Evolutionary conservation across 768 basidiomycete genomes (phyloP).

Genomic region (Hypholoma fasciculare): DNA sequence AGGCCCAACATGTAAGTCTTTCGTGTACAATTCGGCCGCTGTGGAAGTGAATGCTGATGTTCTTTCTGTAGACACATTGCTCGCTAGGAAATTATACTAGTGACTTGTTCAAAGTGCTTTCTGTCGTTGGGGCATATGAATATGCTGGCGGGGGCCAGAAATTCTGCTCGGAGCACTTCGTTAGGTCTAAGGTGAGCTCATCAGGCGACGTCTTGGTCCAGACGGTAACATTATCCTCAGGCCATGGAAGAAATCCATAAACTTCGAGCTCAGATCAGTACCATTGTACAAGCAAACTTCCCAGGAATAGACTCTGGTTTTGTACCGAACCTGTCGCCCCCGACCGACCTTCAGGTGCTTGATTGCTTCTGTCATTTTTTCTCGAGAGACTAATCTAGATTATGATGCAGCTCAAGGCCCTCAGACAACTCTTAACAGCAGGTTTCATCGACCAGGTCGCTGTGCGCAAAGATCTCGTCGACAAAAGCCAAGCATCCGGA

Average conservation of each 20-base stretch:
- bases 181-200: slow-evolving; percentile 74
- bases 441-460: slow-evolving; percentile 97
- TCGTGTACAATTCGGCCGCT: neutral
- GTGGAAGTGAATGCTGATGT: neutral
- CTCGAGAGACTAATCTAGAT: neutral
- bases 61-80: slow-evolving; percentile 59
- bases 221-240: slow-evolving; percentile 37
- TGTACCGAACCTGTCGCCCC: slow-evolving; percentile 68
- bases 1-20: slow-evolving; percentile 69
- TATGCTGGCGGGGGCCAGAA: slow-evolving; percentile 77
- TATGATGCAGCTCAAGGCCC: slow-evolving; percentile 72
- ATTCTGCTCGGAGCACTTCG: slow-evolving; percentile 90
- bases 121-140: slow-evolving; percentile 96
- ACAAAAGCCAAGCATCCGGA: slow-evolving; percentile 57
- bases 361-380: neutral
- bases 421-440: slow-evolving; percentile 85
- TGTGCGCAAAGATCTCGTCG: slow-evolving; percentile 80
- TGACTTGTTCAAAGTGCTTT: slow-evolving; percentile 85
- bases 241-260: slow-evolving; percentile 99
- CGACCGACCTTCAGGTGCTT: slow-evolving; percentile 71
- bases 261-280: slow-evolving; percentile 83
- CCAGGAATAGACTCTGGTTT: slow-evolving; percentile 62
- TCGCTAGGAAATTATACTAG: slow-evolving; percentile 79
- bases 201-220: neutral
- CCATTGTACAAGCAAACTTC: slow-evolving; percentile 81